Evolutionary conservation across 192 early-diverging fungal genomes (phyloP).

Genomic region (Backusella liffmaniae): DNA sequence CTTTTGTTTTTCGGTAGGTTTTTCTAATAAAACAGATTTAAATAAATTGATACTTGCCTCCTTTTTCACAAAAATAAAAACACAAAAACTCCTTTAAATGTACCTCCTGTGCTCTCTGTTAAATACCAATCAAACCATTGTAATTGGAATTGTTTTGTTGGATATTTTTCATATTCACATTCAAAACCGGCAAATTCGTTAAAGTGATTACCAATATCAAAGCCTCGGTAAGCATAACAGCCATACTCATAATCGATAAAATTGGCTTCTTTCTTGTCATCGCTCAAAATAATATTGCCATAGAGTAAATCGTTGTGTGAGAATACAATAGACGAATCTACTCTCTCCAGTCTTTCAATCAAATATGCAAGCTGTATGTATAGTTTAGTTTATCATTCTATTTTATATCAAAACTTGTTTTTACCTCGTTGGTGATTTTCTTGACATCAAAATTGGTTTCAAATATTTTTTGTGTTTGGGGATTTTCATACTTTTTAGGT

Average conservation of each 20-base stretch:
- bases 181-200: conserved; percentile 94
- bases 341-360: conserved; percentile 48
- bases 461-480: conserved; percentile 56
- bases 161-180: conserved; percentile 88
- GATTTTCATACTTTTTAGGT: conserved; percentile 54
- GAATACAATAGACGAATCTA: conserved; percentile 84
- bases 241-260: conserved; percentile 98
- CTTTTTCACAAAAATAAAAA: background rate
- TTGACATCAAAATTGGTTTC: conserved; percentile 48
- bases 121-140: conserved; percentile 80
- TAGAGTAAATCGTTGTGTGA: conserved; percentile 92
- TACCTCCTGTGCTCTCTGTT: conserved; percentile 35
- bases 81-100: background rate
- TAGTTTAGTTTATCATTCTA: background rate
- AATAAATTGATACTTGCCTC: background rate
- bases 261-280: conserved; percentile 52
- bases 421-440: conserved; percentile 43
- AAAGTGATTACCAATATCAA: conserved; percentile 97
- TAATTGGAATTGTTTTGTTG: conserved; percentile 64
- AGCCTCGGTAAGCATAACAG: conserved; percentile 77
- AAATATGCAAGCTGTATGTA: conserved; percentile 43
- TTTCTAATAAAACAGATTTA: conserved; percentile 19
- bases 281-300: conserved; percentile 83
- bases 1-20: conserved; percentile 47
- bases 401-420: background rate